These are phyloP conservation scores for Medicago arabica DNA, from an alignment of 306 rosid genomes.

Conservation along the genomic window DNA sequence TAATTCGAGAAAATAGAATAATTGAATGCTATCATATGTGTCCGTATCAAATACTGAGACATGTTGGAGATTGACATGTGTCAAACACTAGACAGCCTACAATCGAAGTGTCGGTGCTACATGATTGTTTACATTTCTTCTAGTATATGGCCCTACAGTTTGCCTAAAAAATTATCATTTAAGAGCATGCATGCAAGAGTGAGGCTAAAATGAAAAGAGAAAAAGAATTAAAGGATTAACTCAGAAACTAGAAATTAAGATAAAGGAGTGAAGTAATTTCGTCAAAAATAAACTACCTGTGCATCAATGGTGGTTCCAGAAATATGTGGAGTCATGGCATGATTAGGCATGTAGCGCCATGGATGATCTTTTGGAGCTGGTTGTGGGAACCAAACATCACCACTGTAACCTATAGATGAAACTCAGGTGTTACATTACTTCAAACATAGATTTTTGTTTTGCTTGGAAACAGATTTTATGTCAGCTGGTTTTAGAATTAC, in stretches of 20 bases:
- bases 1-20: too few species aligned
- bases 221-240: background rate
- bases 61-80: too few species aligned
- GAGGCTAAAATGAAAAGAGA: background rate
- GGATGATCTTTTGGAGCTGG: conserved; percentile 99
- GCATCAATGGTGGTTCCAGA: conserved; percentile 98
- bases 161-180: background rate
- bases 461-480: conserved; percentile 5
- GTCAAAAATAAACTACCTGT: conserved; percentile 60
- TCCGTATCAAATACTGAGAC: too few species aligned
- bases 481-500: conserved; percentile 50
- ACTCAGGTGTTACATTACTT: conserved; percentile 13
- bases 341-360: conserved; percentile 99
- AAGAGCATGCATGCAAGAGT: background rate
- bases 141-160: background rate
- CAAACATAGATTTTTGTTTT: conserved; percentile 4
- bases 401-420: conserved; percentile 75
- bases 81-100: too few species aligned
- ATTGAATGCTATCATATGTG: too few species aligned
- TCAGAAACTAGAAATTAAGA: background rate
- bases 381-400: conserved; percentile 95
- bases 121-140: background rate
- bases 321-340: conserved; percentile 97
- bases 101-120: too few species aligned
- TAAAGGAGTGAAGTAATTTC: background rate